Evolutionary conservation across 768 basidiomycete species (phyloP).

Genomic region (Leccinum boreale): DNA sequence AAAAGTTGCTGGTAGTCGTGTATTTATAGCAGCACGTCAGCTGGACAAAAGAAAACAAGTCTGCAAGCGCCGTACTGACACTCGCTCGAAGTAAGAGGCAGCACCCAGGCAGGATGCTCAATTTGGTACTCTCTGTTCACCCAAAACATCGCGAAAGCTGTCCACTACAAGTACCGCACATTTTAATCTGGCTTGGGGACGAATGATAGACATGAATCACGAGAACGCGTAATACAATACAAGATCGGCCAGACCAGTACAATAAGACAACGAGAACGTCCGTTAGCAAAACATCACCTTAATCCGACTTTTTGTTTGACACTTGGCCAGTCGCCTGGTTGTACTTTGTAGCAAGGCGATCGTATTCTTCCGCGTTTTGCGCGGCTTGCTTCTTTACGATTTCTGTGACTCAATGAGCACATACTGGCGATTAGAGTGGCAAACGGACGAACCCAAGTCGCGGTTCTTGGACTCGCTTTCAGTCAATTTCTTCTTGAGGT

Average conservation of each 20-base stretch:
- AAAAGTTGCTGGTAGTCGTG: not conserved
- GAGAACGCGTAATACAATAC: not conserved
- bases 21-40: not conserved
- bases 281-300: not conserved
- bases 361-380: constrained; percentile 77
- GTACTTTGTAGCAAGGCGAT: constrained; percentile 75
- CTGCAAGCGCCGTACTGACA: not conserved
- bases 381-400: constrained; percentile 79
- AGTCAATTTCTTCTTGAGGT: constrained; percentile 66
- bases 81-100: not conserved
- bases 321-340: constrained; percentile 63
- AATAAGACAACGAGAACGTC: not conserved
- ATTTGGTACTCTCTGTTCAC: no score
- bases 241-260: not conserved
- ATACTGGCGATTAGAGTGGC: not conserved
- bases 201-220: not conserved
- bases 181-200: not conserved
- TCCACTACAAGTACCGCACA: no score
- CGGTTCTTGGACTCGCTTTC: constrained; percentile 53
- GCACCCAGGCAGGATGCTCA: no score
- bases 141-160: no score
- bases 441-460: constrained; percentile 55
- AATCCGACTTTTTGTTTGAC: constrained; percentile 68
- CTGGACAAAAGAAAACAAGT: constrained; percentile 1
- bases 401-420: constrained; percentile 37